These are phyloP conservation scores for Catunica adiposa DNA, from an alignment of 2,329 filamentous ascomycete genomes.

Conservation along the genomic window DNA sequence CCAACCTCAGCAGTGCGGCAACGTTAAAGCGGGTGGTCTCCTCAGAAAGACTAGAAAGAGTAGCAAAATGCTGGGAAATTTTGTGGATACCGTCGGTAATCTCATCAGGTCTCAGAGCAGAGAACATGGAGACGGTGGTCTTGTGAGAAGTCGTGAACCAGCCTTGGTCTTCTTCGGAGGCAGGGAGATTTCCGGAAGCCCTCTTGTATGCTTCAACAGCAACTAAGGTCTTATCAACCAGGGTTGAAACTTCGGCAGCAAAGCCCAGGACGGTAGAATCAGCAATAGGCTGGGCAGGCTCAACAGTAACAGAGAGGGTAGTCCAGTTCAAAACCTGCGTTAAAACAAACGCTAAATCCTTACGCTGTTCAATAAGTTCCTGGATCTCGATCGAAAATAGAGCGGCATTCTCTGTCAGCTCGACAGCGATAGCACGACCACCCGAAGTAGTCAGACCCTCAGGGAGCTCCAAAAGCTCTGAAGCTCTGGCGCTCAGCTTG, in stretches of 20 bases:
- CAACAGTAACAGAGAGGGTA: conserved; percentile 18
- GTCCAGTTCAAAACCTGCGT: conserved; percentile 53
- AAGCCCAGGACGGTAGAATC: conserved; percentile 25
- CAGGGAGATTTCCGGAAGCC: conserved; percentile 35
- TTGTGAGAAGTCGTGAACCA: conserved; percentile 28
- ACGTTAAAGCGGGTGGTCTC: not conserved
- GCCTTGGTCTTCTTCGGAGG: conserved; percentile 18
- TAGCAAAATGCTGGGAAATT: conserved; percentile 20
- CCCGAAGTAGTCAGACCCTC: conserved; percentile 29
- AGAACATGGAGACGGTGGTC: conserved; percentile 6
- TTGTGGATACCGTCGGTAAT: conserved; percentile 24
- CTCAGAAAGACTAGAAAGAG: not conserved
- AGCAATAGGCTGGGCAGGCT: conserved; percentile 17
- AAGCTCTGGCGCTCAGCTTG: conserved; percentile 26
- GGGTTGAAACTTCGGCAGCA: conserved; percentile 39
- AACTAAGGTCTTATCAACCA: conserved; percentile 63
- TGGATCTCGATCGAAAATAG: conserved; percentile 27
- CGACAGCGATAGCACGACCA: conserved; percentile 21
- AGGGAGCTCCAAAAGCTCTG: conserved; percentile 33
- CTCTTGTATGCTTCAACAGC: conserved; percentile 58
- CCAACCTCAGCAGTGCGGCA: conserved; percentile 34
- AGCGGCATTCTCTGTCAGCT: conserved; percentile 23
- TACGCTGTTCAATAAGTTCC: conserved; percentile 25
- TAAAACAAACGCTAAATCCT: conserved; percentile 47
- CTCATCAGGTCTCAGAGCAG: conserved; percentile 11